Evolutionary conservation across 805 yeast species (phyloP).

Genomic region (Saccharomycopsis sp.): DNA sequence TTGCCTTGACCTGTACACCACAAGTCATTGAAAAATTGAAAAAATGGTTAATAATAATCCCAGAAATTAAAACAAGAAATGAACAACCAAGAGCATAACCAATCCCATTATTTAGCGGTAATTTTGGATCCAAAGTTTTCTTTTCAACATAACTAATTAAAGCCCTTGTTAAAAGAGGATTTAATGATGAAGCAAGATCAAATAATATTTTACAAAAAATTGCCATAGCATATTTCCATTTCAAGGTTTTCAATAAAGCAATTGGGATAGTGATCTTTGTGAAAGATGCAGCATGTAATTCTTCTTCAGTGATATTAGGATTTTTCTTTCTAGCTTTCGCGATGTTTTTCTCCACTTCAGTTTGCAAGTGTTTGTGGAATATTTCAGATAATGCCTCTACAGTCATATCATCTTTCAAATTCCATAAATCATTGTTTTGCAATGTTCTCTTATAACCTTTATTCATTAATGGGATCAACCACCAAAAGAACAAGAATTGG

Average conservation of each 20-base stretch:
- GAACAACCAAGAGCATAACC: constrained; percentile 55
- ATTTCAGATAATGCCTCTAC: constrained; percentile 35
- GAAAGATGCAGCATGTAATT: constrained; percentile 33
- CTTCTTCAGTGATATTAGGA: constrained; percentile 33
- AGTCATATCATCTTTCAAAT: constrained; percentile 36
- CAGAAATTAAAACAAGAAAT: constrained; percentile 34
- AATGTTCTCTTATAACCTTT: constrained; percentile 70
- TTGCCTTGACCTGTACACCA: constrained; percentile 63
- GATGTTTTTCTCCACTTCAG: constrained; percentile 30
- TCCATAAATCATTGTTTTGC: constrained; percentile 53
- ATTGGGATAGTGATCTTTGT: constrained; percentile 30
- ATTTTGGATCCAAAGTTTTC: constrained; percentile 33
- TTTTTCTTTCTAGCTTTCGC: constrained; percentile 27
- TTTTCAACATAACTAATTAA: constrained; percentile 48
- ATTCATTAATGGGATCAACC: constrained; percentile 57
- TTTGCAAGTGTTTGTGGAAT: constrained; percentile 32
- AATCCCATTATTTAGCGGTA: constrained; percentile 36
- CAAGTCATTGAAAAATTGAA: constrained; percentile 45
- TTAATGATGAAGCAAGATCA: constrained; percentile 42
- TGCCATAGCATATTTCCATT: constrained; percentile 36
- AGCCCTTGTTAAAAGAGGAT: constrained; percentile 48
- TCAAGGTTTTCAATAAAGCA: constrained; percentile 45
- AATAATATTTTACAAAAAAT: constrained; percentile 37
- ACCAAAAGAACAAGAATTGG: constrained; percentile 49
- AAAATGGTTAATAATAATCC: constrained; percentile 42